Evolutionary conservation across 495 filamentous ascomycete species (phyloP), one percentile per base, ranked within the genome.

Genomic region (Lepidopterella palustris): DNA sequence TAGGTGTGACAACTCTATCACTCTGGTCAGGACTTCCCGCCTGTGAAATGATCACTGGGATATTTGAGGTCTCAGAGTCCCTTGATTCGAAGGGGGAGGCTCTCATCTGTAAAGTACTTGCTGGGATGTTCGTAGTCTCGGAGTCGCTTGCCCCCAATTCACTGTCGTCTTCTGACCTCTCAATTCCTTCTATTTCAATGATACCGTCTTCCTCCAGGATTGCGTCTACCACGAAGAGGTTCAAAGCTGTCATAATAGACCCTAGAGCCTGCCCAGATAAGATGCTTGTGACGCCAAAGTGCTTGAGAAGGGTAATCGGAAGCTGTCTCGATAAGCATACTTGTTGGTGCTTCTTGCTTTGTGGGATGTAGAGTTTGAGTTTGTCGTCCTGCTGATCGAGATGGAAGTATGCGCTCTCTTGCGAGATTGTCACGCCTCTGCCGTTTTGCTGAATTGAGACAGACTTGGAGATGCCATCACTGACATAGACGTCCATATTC

Each of bases 181-280:
- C 25, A 4, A 56, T n/a, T 13, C 35, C 29, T 21, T 13, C 29
- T 2, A 56, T 8, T n/a, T 26, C 23, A 23, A 56, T 56, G 32
- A 56, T 45, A n/a, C 53, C 53, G 45, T 9, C 53, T 39, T 56
- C 18, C 15, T 56, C 53, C 2, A 56, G 53, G 45, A 56, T 11
- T 18, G 13, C 32, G 24, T 56, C 28, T n/a, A 56, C 31, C 1
- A 18, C 53, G 11, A 45, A 21, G 10, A 56, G 53, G 18, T 31
- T 45, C 13, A n/a, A 26, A 8, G 28, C 53, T 18, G 53, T 40
- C 8, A 56, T 40, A 1, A 56, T 56, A 24, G 29, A n/a, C 10
- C 53, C 53, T 15, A 56, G 32, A 18, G 21, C 53, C n/a, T 11
- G 21, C 32, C 53, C 53, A 6, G 20, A 9, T 8, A 8, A 9